Conservation (phyloP, 75 land plant species). For the Cupressus sempervirens region DNA sequence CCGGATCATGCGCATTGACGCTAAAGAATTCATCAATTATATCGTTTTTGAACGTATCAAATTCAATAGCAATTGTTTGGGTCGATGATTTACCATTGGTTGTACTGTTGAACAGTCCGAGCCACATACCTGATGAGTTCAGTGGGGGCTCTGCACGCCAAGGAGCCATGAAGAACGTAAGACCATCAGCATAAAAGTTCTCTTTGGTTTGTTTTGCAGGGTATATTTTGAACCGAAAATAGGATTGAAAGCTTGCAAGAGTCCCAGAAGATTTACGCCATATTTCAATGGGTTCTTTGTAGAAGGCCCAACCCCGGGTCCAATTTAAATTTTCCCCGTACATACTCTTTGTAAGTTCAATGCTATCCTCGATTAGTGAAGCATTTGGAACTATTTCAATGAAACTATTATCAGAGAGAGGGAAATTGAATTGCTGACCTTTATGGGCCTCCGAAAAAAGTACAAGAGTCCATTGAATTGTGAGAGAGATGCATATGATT, state of each 20-base stretch:
- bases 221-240: neutral
- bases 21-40: neutral
- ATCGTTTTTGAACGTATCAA: too few relatives aligned
- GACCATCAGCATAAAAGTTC: too few relatives aligned
- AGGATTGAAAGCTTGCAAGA: neutral
- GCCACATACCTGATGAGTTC: too few relatives aligned
- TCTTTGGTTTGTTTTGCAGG: too few relatives aligned
- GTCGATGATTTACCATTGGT: too few relatives aligned
- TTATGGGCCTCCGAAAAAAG: neutral
- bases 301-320: too few relatives aligned
- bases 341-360: too few relatives aligned
- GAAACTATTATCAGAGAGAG: neutral
- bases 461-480: neutral
- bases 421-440: neutral
- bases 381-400: neutral
- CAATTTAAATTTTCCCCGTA: too few relatives aligned
- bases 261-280: neutral
- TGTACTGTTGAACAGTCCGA: too few relatives aligned
- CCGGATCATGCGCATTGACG: neutral
- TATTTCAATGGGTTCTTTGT: neutral
- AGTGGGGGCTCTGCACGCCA: too few relatives aligned
- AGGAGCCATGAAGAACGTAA: too few relatives aligned
- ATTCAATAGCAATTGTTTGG: too few relatives aligned
- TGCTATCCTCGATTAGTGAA: neutral
- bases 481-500: neutral